Conservation (phyloP, 768 basidiomycete genomes). For the Sutorius australiensis region DNA sequence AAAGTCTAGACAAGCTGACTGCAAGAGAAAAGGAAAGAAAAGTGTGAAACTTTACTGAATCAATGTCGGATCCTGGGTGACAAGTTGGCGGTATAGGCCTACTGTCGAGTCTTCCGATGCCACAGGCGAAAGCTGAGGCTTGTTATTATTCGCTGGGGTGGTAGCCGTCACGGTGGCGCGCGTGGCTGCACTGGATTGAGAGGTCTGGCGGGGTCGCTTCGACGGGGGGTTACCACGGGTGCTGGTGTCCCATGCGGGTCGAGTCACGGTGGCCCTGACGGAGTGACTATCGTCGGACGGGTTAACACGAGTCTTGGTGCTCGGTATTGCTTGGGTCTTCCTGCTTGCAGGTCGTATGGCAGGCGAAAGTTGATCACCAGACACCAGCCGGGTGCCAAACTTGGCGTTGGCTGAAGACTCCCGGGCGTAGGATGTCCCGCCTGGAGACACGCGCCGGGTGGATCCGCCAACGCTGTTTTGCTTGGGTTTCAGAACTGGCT, state of each 20-base stretch:
- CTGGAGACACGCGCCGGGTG: conserved; percentile 39
- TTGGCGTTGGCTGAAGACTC: conserved; percentile 91
- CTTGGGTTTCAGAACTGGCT: conserved; percentile 57
- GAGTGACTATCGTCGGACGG: conserved; percentile 63
- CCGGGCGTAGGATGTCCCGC: conserved; percentile 57
- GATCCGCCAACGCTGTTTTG: conserved; percentile 33
- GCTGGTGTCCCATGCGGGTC: conserved; percentile 70
- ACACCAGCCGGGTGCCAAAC: conserved; percentile 80
- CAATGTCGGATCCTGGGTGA: conserved; percentile 71
- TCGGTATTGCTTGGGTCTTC: conserved; percentile 43
- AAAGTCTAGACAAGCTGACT: conserved; percentile 17
- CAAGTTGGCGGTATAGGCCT: conserved; percentile 77
- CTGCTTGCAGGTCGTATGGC: conserved; percentile 59
- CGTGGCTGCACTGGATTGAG: conserved; percentile 65
- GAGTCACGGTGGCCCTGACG: conserved; percentile 68
- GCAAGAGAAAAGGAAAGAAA: conserved; percentile 1
- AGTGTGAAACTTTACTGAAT: conserved; percentile 32
- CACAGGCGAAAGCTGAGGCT: conserved; percentile 58
- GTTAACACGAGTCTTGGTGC: conserved; percentile 45
- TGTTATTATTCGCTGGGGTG: conserved; percentile 24
- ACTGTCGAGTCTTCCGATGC: conserved; percentile 75
- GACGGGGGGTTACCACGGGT: conserved; percentile 42
- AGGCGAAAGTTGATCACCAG: conserved; percentile 46
- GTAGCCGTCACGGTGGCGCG: conserved; percentile 34
- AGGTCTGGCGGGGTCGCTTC: conserved; percentile 68